Conservation (phyloP, 805 yeast genomes). For the Debaryomyces maramus region DNA sequence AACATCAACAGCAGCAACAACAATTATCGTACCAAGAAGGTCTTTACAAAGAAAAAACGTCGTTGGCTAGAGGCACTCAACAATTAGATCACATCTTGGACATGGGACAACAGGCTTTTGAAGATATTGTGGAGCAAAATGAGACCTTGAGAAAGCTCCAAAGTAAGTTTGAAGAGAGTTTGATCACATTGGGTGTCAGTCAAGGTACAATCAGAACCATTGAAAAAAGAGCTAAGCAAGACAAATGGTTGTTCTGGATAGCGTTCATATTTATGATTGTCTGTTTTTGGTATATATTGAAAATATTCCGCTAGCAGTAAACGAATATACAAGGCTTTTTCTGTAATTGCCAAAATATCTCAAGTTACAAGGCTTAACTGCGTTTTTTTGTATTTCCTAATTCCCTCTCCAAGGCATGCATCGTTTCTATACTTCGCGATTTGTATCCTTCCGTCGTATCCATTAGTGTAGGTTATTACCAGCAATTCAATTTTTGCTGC, state of each 20-base stretch:
- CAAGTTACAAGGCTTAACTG: too few relatives aligned
- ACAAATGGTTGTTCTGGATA: slow-evolving; percentile 82
- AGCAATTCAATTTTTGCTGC: too few relatives aligned
- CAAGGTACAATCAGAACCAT: slow-evolving; percentile 77
- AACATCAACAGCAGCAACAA: slow-evolving; percentile 25
- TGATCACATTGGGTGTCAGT: slow-evolving; percentile 83
- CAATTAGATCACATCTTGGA: slow-evolving; percentile 89
- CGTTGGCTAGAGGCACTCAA: slow-evolving; percentile 65
- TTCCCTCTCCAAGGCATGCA: too few relatives aligned
- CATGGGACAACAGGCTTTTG: slow-evolving; percentile 83
- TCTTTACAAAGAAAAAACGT: slow-evolving; percentile 63
- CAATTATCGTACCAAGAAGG: slow-evolving; percentile 56
- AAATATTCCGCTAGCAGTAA: slow-evolving; percentile 63
- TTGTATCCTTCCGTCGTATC: too few relatives aligned
- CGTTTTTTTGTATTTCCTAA: too few relatives aligned
- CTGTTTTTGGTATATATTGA: slow-evolving; percentile 65
- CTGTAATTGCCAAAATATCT: too few relatives aligned
- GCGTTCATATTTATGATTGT: slow-evolving; percentile 63
- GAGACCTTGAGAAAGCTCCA: slow-evolving; percentile 65
- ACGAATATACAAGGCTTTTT: too few relatives aligned
- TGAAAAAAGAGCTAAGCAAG: slow-evolving; percentile 80
- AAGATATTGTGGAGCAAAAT: slow-evolving; percentile 83
- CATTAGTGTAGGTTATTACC: too few relatives aligned
- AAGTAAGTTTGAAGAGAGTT: slow-evolving; percentile 60
- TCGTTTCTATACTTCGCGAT: too few relatives aligned